Conservation (phyloP, 495 filamentous ascomycete genomes). For the Monascus purpureus region DNA sequence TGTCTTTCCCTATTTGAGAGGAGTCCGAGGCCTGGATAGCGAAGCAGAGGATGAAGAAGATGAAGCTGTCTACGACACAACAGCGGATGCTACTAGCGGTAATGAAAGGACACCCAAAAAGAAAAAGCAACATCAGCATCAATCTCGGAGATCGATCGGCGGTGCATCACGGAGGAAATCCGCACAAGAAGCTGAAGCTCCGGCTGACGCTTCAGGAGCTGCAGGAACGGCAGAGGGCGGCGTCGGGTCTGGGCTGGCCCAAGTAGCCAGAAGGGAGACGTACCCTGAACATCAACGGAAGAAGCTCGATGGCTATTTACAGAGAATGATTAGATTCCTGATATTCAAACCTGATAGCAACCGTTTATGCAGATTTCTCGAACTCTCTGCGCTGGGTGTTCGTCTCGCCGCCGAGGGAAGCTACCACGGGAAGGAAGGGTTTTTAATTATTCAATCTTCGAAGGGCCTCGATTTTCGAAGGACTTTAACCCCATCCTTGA, state of each 20-base stretch:
- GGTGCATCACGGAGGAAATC: conserved; percentile 40
- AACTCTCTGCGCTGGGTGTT: conserved; percentile 90
- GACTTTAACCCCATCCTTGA: conserved; percentile 56
- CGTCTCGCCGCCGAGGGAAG: conserved; percentile 87
- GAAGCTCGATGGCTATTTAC: conserved; percentile 84
- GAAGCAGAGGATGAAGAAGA: conserved; percentile 79
- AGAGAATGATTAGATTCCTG: conserved; percentile 83
- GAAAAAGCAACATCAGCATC: conserved; percentile 37
- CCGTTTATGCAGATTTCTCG: conserved; percentile 87
- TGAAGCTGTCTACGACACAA: conserved; percentile 42
- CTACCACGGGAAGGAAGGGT: conserved; percentile 96
- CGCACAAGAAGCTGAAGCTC: conserved; percentile 34
- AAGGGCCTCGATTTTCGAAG: conserved; percentile 84
- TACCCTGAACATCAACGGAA: conserved; percentile 62
- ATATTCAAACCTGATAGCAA: conserved; percentile 96
- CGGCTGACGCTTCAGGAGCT: conserved; percentile 24
- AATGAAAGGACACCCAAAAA: conserved; percentile 38
- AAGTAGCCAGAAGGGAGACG: conserved; percentile 32
- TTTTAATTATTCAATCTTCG: conserved; percentile 75
- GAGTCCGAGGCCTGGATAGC: conserved; percentile 62
- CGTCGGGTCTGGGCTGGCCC: conserved; percentile 10
- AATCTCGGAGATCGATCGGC: conserved; percentile 44
- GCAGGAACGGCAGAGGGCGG: conserved; percentile 31
- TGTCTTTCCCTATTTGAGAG: conserved; percentile 83
- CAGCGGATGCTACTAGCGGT: conserved; percentile 41